These are phyloP conservation scores for Nicotiana knightiana DNA, from an alignment of 257 asterid genomes.

Conservation along the genomic window DNA sequence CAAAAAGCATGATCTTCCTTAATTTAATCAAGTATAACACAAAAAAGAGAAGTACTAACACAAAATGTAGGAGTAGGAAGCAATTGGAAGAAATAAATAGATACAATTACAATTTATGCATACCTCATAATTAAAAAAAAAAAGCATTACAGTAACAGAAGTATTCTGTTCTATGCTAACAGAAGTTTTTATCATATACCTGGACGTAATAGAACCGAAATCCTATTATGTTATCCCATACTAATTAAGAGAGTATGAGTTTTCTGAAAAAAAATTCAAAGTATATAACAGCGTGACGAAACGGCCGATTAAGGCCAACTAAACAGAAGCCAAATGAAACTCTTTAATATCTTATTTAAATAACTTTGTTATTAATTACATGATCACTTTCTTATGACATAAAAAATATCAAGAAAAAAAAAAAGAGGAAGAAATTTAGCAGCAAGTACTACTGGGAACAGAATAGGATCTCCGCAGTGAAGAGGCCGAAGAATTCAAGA, in stretches of 20 bases:
- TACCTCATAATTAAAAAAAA: neutral
- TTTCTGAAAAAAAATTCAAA: no score
- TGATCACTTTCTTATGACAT: neutral
- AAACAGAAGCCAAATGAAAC: no score
- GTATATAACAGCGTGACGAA: no score
- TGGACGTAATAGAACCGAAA: neutral
- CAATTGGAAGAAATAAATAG: neutral
- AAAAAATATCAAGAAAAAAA: no score
- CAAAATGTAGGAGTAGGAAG: neutral
- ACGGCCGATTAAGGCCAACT: no score
- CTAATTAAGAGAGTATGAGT: neutral
- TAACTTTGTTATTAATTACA: neutral
- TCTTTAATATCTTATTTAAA: neutral
- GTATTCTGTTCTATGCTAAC: neutral
- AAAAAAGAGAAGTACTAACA: neutral
- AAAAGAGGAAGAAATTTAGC: slow-evolving; percentile 13
- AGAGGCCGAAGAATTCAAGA: slow-evolving; percentile 66
- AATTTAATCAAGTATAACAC: neutral
- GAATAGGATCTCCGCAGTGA: slow-evolving; percentile 54
- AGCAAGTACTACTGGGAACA: slow-evolving; percentile 31
- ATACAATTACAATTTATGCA: neutral
- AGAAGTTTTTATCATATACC: neutral
- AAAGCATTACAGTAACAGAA: neutral
- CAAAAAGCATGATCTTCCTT: neutral
- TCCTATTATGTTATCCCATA: neutral